A percentile compares a stretch with the other conserved stretches of the same genome.
Evolutionary conservation across 2,329 filamentous ascomycete genomes (phyloP).

Genomic region (Aureobasidium musti): DNA sequence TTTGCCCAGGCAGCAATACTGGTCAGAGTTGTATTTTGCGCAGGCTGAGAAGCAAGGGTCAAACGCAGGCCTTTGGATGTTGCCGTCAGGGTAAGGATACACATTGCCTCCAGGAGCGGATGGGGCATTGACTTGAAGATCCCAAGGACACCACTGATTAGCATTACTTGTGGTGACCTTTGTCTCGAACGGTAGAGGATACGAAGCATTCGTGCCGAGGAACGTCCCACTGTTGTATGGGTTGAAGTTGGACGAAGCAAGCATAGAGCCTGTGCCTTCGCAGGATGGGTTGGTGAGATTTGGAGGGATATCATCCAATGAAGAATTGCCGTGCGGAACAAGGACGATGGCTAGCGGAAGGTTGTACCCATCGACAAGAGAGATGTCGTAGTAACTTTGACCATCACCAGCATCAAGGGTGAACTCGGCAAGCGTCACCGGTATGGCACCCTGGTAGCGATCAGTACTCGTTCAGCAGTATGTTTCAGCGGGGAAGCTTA

Average conservation of each 20-base stretch:
- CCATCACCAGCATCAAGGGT: slow-evolving; percentile 67
- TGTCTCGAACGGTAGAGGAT: slow-evolving; percentile 67
- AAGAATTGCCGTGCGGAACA: slow-evolving; percentile 58
- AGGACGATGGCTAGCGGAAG: slow-evolving; percentile 64
- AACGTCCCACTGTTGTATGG: slow-evolving; percentile 56
- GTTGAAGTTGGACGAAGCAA: slow-evolving; percentile 50
- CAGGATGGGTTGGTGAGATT: slow-evolving; percentile 77
- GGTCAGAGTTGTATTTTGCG: slow-evolving; percentile 64
- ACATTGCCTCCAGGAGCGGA: slow-evolving; percentile 71
- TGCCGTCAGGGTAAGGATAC: slow-evolving; percentile 78
- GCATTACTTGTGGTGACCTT: slow-evolving; percentile 60
- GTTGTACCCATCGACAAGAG: slow-evolving; percentile 83
- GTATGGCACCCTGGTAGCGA: slow-evolving; percentile 62
- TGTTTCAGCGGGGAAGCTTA: slow-evolving; percentile 49
- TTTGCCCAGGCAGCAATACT: slow-evolving; percentile 74
- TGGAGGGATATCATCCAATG: slow-evolving; percentile 64
- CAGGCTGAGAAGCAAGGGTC: slow-evolving; percentile 78
- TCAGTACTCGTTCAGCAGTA: slow-evolving; percentile 25
- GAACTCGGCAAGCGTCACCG: slow-evolving; percentile 78
- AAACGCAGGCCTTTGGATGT: slow-evolving; percentile 69
- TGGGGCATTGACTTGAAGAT: slow-evolving; percentile 68
- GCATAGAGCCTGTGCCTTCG: slow-evolving; percentile 68
- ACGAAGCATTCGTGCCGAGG: slow-evolving; percentile 64
- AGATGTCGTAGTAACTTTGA: slow-evolving; percentile 82
- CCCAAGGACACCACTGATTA: slow-evolving; percentile 76